These are phyloP conservation scores for Fusarium goolgardi DNA, from an alignment of 2,329 filamentous ascomycete genomes.

Conservation along the genomic window DNA sequence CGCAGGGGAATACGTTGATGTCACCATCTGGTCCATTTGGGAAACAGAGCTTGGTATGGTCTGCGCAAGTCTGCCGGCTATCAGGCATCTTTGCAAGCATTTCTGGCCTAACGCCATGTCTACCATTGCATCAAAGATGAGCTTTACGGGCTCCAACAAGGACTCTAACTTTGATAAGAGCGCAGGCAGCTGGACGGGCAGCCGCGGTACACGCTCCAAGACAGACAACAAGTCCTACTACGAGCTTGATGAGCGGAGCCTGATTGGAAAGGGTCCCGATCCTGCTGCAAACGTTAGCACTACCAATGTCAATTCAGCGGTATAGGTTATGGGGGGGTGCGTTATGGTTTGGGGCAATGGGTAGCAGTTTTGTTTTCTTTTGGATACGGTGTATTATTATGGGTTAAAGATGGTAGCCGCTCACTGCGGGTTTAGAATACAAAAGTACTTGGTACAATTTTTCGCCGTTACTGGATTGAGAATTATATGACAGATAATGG, in stretches of 20 bases:
- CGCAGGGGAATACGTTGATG: constrained; percentile 32
- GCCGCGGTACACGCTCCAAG: constrained; percentile 33
- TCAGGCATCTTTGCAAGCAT: constrained; percentile 40
- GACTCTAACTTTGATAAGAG: constrained; percentile 20
- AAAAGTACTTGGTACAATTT: background rate
- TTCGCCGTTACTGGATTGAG: rapidly evolving
- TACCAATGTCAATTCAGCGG: constrained; percentile 3
- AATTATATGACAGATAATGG: background rate
- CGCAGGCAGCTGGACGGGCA: constrained; percentile 29
- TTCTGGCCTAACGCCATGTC: constrained; percentile 38
- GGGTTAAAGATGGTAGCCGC: background rate
- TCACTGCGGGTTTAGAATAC: background rate
- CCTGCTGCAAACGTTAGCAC: constrained; percentile 1
- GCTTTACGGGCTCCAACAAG: constrained; percentile 18
- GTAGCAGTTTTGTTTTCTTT: background rate
- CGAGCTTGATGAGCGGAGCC: constrained; percentile 35
- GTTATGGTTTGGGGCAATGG: background rate
- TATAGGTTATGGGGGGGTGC: background rate
- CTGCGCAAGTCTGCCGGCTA: constrained; percentile 38
- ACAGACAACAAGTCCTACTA: constrained; percentile 35
- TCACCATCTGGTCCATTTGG: constrained; percentile 42
- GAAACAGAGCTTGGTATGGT: constrained; percentile 41
- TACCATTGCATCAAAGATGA: constrained; percentile 38
- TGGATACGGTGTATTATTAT: background rate
- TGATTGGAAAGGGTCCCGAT: constrained; percentile 29